Conservation (phyloP, 2,329 filamentous ascomycete genomes). For the Ophiostoma australiae region DNA sequence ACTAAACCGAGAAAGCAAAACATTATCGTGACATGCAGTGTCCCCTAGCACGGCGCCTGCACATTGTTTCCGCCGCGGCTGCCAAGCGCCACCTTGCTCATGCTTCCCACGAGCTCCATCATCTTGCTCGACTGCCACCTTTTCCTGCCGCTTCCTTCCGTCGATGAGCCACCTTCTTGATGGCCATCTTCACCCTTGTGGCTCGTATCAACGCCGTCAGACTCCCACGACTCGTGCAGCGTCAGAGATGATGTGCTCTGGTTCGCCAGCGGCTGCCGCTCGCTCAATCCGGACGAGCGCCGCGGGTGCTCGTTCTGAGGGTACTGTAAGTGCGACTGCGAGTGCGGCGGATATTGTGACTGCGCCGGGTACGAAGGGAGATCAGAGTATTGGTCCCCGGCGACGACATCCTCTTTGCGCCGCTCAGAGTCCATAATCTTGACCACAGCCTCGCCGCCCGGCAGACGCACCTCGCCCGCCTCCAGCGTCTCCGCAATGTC, state of each 20-base stretch:
- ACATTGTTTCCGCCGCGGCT: slow-evolving; percentile 20
- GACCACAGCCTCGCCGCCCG: slow-evolving; percentile 50
- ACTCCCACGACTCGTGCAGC: slow-evolving; percentile 20
- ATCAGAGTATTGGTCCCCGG: not conserved
- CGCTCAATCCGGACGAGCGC: not conserved
- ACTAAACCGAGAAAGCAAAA: not conserved
- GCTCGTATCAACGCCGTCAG: not conserved
- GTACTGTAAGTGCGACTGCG: too few species aligned
- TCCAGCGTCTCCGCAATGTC: slow-evolving; percentile 78
- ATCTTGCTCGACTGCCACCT: slow-evolving; percentile 24
- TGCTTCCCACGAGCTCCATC: slow-evolving; percentile 24
- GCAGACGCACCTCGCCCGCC: slow-evolving; percentile 65
- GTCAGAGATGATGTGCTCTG: slow-evolving; percentile 19
- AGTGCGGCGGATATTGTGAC: too few species aligned
- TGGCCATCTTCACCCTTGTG: not conserved
- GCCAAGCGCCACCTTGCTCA: slow-evolving; percentile 24
- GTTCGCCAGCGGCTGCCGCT: slow-evolving; percentile 1
- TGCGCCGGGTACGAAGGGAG: not conserved
- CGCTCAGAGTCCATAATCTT: slow-evolving; percentile 28
- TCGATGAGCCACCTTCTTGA: not conserved
- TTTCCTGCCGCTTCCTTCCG: not conserved
- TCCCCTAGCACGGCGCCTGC: slow-evolving; percentile 23
- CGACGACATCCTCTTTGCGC: not conserved
- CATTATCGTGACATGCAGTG: not conserved
- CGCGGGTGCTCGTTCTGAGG: not conserved